Base-by-base conservation (phyloP, 805 yeast species). In the Ogataea parapolymorpha region DNA sequence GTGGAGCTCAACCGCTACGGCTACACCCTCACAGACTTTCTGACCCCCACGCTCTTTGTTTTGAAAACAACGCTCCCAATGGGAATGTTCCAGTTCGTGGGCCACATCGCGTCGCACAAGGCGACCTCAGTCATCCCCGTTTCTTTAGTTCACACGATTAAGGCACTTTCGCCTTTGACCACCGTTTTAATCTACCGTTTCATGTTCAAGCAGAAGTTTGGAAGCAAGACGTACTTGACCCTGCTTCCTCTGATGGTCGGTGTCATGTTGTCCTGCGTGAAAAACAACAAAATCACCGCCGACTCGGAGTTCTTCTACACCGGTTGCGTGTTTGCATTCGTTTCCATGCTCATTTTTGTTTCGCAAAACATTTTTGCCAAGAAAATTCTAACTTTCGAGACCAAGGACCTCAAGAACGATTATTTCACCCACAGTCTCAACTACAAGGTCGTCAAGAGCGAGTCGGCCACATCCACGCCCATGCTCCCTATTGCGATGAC, bases 71-170 rank as follows among this genome's bases (percentile, higher is more conserved):
- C 95, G 0, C 75, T 87, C 16, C 98, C 98, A 14, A 88, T 91
- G 95, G 98, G 97, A 6, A 68, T 81, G 46, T 93, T 91, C 66
- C 98, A 91, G 67, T 85, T 91, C 51, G 69, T 82, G 15, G 99
- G 98, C 15, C 98, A 91, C 62, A 79, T 90, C 47, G 78, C 95
- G 11, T 79, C 95, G 6, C 96, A 90, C 60, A 85, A 85, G 58
- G 91, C 98, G n/a, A 89, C 96, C 2, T 76, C 90, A 2, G 63
- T 85, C 46, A 86, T 93, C 37, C 96, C 96, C 0, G 96, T 93
- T n/a, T 85, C 96, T 5, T 67, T 90, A 49, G 97, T 93, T 15
- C 97, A 91, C 62, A 89, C 97, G 7, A 81, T 91, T 53, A 93
- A 93, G 66, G 93, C 96, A 2, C 68, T 91, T 27, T 82, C 95